phyloP scores from a whole-genome alignment of 371 early-diverging fungal genomes.

The Apophysomyces elegans region DNA sequence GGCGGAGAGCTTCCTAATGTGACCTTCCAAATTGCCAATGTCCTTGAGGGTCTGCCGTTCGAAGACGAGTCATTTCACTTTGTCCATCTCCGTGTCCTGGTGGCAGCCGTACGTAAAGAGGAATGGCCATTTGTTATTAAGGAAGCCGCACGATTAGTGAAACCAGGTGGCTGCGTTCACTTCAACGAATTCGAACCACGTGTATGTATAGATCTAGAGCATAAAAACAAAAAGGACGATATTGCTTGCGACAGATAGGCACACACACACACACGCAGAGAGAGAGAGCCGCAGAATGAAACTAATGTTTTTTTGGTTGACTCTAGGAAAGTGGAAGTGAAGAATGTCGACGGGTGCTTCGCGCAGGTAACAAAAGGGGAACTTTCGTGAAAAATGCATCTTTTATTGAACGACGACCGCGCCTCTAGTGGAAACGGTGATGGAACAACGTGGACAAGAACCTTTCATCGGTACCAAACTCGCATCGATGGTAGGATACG shows the following conservation, averaged over 20 bases:
- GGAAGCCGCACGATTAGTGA: background rate
- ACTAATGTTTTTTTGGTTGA: too few relatives aligned
- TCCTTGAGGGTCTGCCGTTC: constrained; percentile 11
- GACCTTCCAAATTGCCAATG: constrained; percentile 7
- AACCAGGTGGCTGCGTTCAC: constrained; percentile 1
- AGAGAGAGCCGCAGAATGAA: too few relatives aligned
- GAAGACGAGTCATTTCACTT: constrained; percentile 1
- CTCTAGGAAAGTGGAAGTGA: constrained; percentile 7
- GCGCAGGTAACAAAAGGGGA: background rate
- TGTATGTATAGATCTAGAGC: background rate
- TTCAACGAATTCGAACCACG: constrained; percentile 4
- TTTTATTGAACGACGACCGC: background rate
- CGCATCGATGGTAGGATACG: constrained; percentile 6
- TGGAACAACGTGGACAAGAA: constrained; percentile 42
- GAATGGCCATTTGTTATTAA: constrained; percentile 1
- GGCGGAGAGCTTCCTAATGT: constrained; percentile 6
- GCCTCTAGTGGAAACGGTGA: background rate
- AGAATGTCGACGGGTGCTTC: background rate
- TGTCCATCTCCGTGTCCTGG: constrained; percentile 8
- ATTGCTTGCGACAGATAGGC: too few relatives aligned
- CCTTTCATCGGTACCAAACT: constrained; percentile 40
- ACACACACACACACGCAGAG: too few relatives aligned
- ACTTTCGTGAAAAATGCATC: too few relatives aligned
- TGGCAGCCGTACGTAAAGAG: constrained; percentile 1
- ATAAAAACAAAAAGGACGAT: too few relatives aligned